Percentiles rank a stretch among this genome's conserved stretches.
Conservation (phyloP, 2,329 filamentous ascomycete genomes). For the Scedosporium minutisporum region DNA sequence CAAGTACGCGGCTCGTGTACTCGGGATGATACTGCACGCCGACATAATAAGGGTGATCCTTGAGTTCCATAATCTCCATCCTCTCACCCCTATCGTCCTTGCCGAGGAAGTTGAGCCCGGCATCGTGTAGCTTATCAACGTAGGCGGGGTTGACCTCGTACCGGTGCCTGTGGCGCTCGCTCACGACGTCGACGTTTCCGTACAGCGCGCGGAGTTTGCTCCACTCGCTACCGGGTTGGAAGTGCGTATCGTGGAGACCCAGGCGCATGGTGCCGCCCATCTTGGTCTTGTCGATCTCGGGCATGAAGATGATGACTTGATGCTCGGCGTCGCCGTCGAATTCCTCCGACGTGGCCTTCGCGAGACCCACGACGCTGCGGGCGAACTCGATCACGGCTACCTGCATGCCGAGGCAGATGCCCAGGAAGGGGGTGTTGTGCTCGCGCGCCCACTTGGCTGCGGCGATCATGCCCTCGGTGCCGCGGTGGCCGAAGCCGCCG, state of each 20-base stretch:
- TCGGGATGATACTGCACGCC: conserved; percentile 84
- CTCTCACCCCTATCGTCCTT: conserved; percentile 70
- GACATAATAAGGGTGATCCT: conserved; percentile 77
- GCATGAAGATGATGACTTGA: conserved; percentile 82
- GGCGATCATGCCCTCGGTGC: conserved; percentile 82
- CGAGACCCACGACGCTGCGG: conserved; percentile 60
- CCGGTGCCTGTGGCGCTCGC: conserved; percentile 76
- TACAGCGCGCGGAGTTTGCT: conserved; percentile 69
- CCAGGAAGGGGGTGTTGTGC: conserved; percentile 72
- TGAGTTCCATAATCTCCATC: conserved; percentile 76
- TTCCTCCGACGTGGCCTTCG: conserved; percentile 46
- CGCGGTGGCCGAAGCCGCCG: conserved; percentile 72
- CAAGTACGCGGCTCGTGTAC: conserved; percentile 66
- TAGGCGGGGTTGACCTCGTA: conserved; percentile 85
- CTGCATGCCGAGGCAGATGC: conserved; percentile 89
- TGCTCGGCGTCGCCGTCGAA: conserved; percentile 48
- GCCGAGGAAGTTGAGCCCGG: conserved; percentile 66
- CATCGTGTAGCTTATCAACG: conserved; percentile 56
- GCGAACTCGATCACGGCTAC: conserved; percentile 85
- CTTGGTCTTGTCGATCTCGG: conserved; percentile 67
- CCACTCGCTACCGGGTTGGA: conserved; percentile 70
- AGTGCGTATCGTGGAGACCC: conserved; percentile 63
- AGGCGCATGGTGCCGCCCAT: conserved; percentile 84
- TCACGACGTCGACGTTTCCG: conserved; percentile 42
- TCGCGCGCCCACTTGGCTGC: conserved; percentile 81